phyloP scores from a whole-genome alignment of 2,329 filamentous ascomycete species.

The Fusarium liriodendri region DNA sequence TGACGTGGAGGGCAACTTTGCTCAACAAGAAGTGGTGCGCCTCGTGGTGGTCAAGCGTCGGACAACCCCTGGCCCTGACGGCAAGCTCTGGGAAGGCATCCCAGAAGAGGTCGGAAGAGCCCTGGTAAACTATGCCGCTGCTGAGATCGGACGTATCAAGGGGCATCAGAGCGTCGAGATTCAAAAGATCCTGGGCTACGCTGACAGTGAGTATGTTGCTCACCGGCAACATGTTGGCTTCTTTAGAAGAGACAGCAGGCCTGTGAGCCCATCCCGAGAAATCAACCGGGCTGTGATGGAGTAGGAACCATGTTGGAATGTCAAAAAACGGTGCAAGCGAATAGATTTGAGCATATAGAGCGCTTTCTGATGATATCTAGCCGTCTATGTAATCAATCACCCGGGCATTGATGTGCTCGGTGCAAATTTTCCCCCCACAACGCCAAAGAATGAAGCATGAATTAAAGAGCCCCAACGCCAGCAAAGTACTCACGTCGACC shows the following conservation, averaged over 20 bases:
- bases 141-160: constrained; percentile 86
- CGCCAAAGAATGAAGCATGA: constrained; percentile 30
- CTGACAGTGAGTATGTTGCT: constrained; percentile 94
- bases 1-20: constrained; percentile 88
- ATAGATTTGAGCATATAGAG: constrained; percentile 38
- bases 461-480: constrained; percentile 40
- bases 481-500: constrained; percentile 7
- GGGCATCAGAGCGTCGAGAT: constrained; percentile 88
- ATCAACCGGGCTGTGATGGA: constrained; percentile 37
- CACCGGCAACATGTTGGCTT: constrained; percentile 89
- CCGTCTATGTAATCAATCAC: constrained; percentile 38
- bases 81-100: constrained; percentile 61
- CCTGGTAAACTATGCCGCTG: constrained; percentile 91
- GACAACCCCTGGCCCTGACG: constrained; percentile 52
- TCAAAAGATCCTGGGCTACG: constrained; percentile 83
- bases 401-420: constrained; percentile 32
- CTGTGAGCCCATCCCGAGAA: constrained; percentile 59
- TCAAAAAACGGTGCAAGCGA: constrained; percentile 27
- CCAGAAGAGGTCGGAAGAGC: constrained; percentile 85
- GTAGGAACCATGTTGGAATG: constrained; percentile 5
- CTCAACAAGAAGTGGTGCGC: constrained; percentile 91
- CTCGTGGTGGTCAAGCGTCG: constrained; percentile 80
- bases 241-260: constrained; percentile 66
- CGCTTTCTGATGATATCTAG: constrained; percentile 36
- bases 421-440: constrained; percentile 32